These are phyloP conservation scores for Chlorophyllum brunneum DNA, from an alignment of 768 basidiomycete genomes.

Conservation along the genomic window DNA sequence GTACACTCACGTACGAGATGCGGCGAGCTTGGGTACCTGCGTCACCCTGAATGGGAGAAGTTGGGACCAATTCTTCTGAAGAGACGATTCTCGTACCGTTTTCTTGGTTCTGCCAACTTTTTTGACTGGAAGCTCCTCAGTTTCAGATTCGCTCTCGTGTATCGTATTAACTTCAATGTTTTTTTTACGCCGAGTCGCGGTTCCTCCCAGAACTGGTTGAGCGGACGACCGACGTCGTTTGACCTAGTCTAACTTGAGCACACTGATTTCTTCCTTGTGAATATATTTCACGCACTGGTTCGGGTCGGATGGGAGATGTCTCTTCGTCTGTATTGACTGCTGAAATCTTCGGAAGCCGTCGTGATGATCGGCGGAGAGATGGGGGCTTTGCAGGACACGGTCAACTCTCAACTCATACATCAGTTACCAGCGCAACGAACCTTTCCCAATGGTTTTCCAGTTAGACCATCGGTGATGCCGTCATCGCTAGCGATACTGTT, in stretches of 20 bases:
- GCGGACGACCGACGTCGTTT: conserved; percentile 80
- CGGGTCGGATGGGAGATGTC: conserved; percentile 37
- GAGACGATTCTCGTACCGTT: conserved; percentile 34
- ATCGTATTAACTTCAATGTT: conserved; percentile 41
- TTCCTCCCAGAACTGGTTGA: conserved; percentile 60
- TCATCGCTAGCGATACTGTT: conserved; percentile 76
- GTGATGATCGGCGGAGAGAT: conserved; percentile 51
- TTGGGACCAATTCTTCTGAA: background rate
- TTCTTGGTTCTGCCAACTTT: conserved; percentile 63
- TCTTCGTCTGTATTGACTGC: conserved; percentile 28
- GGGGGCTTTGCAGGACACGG: conserved; percentile 14
- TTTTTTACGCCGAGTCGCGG: conserved; percentile 33
- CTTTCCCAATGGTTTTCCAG: conserved; percentile 63
- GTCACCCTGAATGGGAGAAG: conserved; percentile 31
- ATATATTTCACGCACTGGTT: conserved; percentile 46
- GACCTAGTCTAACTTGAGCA: conserved; percentile 18
- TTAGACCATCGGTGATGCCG: conserved; percentile 80
- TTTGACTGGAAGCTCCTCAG: conserved; percentile 52
- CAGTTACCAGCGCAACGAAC: conserved; percentile 25
- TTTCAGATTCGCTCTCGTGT: conserved; percentile 80
- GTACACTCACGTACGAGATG: conserved; percentile 30
- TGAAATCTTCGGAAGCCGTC: conserved; percentile 60
- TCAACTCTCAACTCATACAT: background rate
- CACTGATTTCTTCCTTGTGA: background rate
- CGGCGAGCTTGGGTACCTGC: conserved; percentile 52